Conservation (phyloP, 2,329 filamentous ascomycete species). For the Monilinia fructigena region DNA sequence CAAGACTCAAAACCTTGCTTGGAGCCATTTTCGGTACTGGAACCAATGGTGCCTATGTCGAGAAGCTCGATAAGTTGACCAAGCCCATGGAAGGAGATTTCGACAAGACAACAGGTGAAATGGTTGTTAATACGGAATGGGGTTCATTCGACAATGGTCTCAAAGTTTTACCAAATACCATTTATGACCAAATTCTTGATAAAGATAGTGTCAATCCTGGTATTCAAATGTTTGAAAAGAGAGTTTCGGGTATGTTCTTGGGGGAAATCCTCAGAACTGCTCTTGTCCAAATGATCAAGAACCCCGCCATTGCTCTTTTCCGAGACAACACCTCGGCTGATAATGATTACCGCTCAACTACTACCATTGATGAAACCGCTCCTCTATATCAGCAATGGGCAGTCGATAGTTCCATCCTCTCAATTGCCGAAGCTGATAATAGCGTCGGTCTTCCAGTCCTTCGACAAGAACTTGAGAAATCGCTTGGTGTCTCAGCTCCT, state of each 20-base stretch:
- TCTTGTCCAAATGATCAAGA: slow-evolving; percentile 69
- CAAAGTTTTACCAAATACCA: slow-evolving; percentile 79
- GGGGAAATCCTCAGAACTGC: slow-evolving; percentile 86
- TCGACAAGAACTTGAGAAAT: slow-evolving; percentile 73
- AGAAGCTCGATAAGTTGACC: slow-evolving; percentile 81
- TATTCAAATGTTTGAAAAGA: slow-evolving; percentile 98
- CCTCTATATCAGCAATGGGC: slow-evolving; percentile 79
- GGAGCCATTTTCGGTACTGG: slow-evolving; percentile 97
- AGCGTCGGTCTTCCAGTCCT: slow-evolving; percentile 69
- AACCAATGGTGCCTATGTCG: slow-evolving; percentile 95
- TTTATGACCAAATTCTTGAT: slow-evolving; percentile 79
- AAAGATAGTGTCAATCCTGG: slow-evolving; percentile 82
- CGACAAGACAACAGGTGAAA: slow-evolving; percentile 79
- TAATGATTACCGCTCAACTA: slow-evolving; percentile 70
- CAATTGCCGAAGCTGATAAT: slow-evolving; percentile 78
- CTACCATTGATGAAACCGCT: slow-evolving; percentile 62
- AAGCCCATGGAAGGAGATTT: slow-evolving; percentile 72
- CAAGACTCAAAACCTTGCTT: slow-evolving; percentile 78
- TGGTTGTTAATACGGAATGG: slow-evolving; percentile 99
- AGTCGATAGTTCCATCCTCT: slow-evolving; percentile 87
- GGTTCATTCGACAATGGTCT: slow-evolving; percentile 96
- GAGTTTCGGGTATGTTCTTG: slow-evolving; percentile 96
- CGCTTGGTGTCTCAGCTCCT: slow-evolving; percentile 72
- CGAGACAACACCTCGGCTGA: slow-evolving; percentile 69
- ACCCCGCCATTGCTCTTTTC: slow-evolving; percentile 69